A percentile compares a stretch with the other conserved stretches of the same genome.
These are phyloP conservation scores for Eruca vesicaria DNA, from an alignment of 441 rosid genomes.

Conservation along the genomic window DNA sequence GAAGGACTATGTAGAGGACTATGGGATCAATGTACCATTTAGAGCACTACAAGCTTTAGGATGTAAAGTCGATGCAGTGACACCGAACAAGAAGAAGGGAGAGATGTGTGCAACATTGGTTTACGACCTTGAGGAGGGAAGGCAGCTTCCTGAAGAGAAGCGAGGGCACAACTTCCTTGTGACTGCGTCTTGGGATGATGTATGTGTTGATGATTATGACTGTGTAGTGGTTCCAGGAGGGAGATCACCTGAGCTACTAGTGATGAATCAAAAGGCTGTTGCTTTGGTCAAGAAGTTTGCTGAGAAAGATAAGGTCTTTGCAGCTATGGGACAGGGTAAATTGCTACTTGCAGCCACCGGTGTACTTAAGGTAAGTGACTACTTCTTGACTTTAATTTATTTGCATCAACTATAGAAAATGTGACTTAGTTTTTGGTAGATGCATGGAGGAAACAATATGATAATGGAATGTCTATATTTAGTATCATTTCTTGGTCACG, in stretches of 20 bases:
- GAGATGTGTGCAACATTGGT: slow-evolving; percentile 45
- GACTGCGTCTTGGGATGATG: slow-evolving; percentile 43
- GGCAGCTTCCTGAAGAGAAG: slow-evolving; percentile 44
- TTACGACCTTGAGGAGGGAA: slow-evolving; percentile 45
- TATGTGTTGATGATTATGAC: slow-evolving; percentile 40
- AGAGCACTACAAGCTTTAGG: slow-evolving; percentile 50
- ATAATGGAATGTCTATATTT: background rate
- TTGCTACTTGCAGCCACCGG: slow-evolving; percentile 53
- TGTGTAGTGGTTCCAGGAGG: slow-evolving; percentile 54
- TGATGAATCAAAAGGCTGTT: slow-evolving; percentile 43
- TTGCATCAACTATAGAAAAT: background rate
- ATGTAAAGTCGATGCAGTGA: slow-evolving; percentile 48
- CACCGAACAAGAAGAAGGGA: slow-evolving; percentile 49
- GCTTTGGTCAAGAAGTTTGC: slow-evolving; percentile 42
- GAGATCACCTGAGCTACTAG: slow-evolving; percentile 48
- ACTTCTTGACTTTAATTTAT: background rate
- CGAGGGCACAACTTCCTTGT: slow-evolving; percentile 46
- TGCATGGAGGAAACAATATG: background rate
- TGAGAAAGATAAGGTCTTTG: slow-evolving; percentile 43
- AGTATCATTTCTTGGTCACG: background rate
- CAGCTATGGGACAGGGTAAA: slow-evolving; percentile 50
- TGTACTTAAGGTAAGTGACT: slow-evolving; percentile 39
- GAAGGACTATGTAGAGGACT: slow-evolving; percentile 57
- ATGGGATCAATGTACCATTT: slow-evolving; percentile 49
- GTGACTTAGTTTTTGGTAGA: background rate